Evolutionary conservation across 371 early-diverging fungal species (phyloP).

Genomic region (Apophysomyces elegans): DNA sequence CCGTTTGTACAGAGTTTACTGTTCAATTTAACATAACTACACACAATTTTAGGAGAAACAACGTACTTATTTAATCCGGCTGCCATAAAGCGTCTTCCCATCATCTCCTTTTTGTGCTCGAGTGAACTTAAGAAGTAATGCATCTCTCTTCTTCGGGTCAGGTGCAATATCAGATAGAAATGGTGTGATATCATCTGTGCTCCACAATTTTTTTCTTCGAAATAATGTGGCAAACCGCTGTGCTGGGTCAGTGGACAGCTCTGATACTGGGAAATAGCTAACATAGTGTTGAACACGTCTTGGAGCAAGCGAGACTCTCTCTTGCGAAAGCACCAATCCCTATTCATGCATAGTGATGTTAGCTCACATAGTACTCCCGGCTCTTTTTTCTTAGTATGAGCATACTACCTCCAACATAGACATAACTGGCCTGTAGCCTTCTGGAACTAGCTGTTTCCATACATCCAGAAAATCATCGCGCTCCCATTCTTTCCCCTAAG

Average conservation of each 20-base stretch:
- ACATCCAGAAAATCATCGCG: slow-evolving; percentile 47
- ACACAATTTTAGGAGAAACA: not conserved
- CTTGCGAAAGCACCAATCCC: slow-evolving; percentile 32
- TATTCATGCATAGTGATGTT: not conserved
- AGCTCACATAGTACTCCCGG: slow-evolving; percentile 3
- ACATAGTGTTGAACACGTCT: slow-evolving; percentile 30
- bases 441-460: slow-evolving; percentile 49
- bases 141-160: slow-evolving; percentile 53
- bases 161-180: slow-evolving; percentile 57
- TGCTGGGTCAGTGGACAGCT: slow-evolving; percentile 56
- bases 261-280: slow-evolving; percentile 51
- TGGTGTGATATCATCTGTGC: slow-evolving; percentile 52
- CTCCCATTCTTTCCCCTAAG: slow-evolving; percentile 55
- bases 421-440: slow-evolving; percentile 36
- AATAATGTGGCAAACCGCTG: slow-evolving; percentile 58
- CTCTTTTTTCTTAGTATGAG: no score
- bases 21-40: not conserved
- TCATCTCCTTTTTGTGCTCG: slow-evolving; percentile 27
- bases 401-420: slow-evolving; percentile 35
- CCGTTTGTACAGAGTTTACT: no score
- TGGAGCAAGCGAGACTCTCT: slow-evolving; percentile 21
- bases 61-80: slow-evolving; percentile 47
- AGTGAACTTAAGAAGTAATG: slow-evolving; percentile 54
- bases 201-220: slow-evolving; percentile 55
- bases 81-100: slow-evolving; percentile 36